A percentile compares a stretch with the other conserved stretches of the same genome.
phyloP scores from a whole-genome alignment of 2,329 filamentous ascomycete genomes.

The Clonostachys rhizophaga region DNA sequence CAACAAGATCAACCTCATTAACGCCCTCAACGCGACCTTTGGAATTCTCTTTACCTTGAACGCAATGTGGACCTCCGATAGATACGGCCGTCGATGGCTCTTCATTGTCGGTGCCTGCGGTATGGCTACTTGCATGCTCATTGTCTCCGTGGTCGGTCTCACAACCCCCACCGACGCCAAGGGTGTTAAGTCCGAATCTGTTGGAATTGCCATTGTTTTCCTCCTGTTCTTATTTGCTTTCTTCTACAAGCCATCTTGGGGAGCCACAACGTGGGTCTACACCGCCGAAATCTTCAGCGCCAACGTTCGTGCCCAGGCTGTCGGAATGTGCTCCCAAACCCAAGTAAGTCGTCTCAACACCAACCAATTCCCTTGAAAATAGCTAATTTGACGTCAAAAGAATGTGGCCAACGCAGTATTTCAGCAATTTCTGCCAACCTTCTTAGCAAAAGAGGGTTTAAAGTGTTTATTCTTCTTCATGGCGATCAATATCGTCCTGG shows the following conservation, averaged over 20 bases:
- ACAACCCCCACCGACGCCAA: slow-evolving; percentile 44
- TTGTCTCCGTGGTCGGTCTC: slow-evolving; percentile 41
- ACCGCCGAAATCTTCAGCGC: slow-evolving; percentile 66
- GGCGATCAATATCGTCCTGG: slow-evolving; percentile 35
- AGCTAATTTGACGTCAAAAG: background rate
- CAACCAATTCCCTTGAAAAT: background rate
- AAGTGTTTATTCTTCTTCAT: slow-evolving; percentile 29
- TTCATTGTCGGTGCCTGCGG: slow-evolving; percentile 64
- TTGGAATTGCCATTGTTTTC: slow-evolving; percentile 66
- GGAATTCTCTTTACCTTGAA: slow-evolving; percentile 71
- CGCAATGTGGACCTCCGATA: slow-evolving; percentile 68
- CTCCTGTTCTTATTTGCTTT: slow-evolving; percentile 62
- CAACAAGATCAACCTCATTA: slow-evolving; percentile 65
- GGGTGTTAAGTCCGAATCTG: slow-evolving; percentile 48
- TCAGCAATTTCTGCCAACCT: slow-evolving; percentile 67
- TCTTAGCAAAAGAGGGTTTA: slow-evolving; percentile 51
- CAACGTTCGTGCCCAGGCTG: slow-evolving; percentile 68
- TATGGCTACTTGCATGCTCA: slow-evolving; percentile 67
- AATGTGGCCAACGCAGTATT: slow-evolving; percentile 61
- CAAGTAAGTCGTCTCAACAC: background rate
- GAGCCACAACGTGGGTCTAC: slow-evolving; percentile 68
- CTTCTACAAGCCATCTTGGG: slow-evolving; percentile 68
- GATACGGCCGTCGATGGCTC: slow-evolving; percentile 66
- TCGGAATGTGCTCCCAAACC: slow-evolving; percentile 60
- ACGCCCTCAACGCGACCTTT: slow-evolving; percentile 69